Base-by-base conservation (phyloP, 1,284 basidiomycete species). In the Rhodotorula glutinis region DNA sequence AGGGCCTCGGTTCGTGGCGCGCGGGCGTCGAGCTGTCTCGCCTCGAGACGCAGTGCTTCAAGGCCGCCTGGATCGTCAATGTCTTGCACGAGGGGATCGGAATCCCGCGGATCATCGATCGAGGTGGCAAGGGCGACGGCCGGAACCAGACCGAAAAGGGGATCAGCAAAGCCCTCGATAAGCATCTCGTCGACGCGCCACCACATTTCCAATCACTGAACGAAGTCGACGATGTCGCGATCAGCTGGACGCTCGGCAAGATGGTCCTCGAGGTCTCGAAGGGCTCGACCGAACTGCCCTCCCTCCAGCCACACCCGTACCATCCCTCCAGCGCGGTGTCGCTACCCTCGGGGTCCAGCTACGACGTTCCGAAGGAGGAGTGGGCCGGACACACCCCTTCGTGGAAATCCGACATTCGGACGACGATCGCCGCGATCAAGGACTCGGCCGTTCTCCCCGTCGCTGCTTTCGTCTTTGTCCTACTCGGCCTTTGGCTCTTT, bases 1-100 rank as follows among this genome's bases (percentile, higher is more conserved):
- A 77, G 79, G 64, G 84, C 81, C 17, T 82, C 81, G 55, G 69
- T 75, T 47, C 49, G 17, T 81, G 44, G 66, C 60, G 59, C 47
- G 8, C 82, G 83, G 61, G 79, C 74, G 87, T 96, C 61, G 92
- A 94, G 76, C 80, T 90, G 49, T 85, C 88, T 46, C 85, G 95
- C 43, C 80, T 98, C 67, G 86, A 95, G 80, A 91, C 95, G 88
- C 96, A 99, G 77, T 98, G 96, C 78, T 98, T 99, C 87, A 99
- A 99, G 79, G 92, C 95, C 1, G 94, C 95, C 2, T 99, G 96
- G 96, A 86, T 99, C 66, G 88, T 89, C 64, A 98, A 97, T 76
- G 89, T 99, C 30, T 81, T 99, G 7, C 95, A 98, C 76, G 91
- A 97, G 76, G 96, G 95, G 30, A 89, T 99, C 62, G 93, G 92